Evolutionary conservation across 805 yeast genomes (phyloP).

Genomic region (Citeromyces matritensis): DNA sequence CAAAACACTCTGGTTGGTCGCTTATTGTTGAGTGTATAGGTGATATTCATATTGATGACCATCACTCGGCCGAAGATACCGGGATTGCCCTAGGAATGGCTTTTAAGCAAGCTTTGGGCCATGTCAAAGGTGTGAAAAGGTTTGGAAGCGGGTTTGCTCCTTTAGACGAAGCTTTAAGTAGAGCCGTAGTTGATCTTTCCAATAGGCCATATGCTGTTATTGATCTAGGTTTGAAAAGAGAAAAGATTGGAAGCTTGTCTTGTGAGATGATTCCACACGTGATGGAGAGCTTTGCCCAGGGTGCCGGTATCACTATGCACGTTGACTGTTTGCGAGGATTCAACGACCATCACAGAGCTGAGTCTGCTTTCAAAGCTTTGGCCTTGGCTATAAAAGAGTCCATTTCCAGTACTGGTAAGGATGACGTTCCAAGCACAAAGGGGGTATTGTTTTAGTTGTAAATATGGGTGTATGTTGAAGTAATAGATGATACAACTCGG

Average conservation of each 20-base stretch:
- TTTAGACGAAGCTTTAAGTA: conserved; percentile 84
- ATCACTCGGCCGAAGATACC: conserved; percentile 92
- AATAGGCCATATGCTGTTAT: conserved; percentile 87
- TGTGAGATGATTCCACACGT: conserved; percentile 99
- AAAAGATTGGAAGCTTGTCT: conserved; percentile 81
- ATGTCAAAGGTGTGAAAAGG: conserved; percentile 78
- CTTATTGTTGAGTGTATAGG: conserved; percentile 81
- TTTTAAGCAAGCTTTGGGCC: conserved; percentile 81
- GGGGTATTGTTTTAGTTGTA: conserved; percentile 71
- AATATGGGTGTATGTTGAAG: too few relatives aligned
- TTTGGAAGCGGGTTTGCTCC: conserved; percentile 94
- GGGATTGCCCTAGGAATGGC: conserved; percentile 87
- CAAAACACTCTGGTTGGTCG: conserved; percentile 97
- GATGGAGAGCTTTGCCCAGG: conserved; percentile 84
- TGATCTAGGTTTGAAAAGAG: conserved; percentile 82
- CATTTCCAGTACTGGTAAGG: conserved; percentile 62
- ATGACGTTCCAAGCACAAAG: conserved; percentile 92
- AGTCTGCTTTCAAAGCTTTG: conserved; percentile 89
- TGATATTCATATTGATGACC: conserved; percentile 92
- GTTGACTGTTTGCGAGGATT: conserved; percentile 89
- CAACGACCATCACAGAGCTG: conserved; percentile 95
- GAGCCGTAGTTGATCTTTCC: conserved; percentile 93
- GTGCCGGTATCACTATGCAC: conserved; percentile 82
- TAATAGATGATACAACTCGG: too few relatives aligned
- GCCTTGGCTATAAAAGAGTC: conserved; percentile 90